phyloP scores from a whole-genome alignment of 2,329 filamentous ascomycete genomes.

The Onygenales sp. region DNA sequence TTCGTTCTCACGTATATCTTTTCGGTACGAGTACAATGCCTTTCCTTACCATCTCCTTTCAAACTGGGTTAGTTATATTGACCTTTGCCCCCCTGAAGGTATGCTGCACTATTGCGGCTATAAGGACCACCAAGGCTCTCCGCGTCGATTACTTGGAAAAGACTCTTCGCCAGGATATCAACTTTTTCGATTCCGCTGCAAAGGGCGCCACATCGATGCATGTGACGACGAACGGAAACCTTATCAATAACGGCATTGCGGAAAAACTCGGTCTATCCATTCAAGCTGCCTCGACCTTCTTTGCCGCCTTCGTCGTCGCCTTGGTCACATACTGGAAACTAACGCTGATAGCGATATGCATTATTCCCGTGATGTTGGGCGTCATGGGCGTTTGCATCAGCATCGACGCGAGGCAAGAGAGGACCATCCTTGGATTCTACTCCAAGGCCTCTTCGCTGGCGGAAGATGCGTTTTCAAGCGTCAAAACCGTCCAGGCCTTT shows the following conservation, averaged over 20 bases:
- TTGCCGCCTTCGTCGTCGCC: slow-evolving; percentile 32
- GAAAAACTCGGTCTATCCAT: slow-evolving; percentile 29
- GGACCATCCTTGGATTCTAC: slow-evolving; percentile 27
- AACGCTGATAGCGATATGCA: slow-evolving; percentile 35
- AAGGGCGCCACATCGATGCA: slow-evolving; percentile 3
- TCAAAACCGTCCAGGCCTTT: slow-evolving; percentile 41
- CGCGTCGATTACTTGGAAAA: slow-evolving; percentile 2
- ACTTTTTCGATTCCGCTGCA: slow-evolving; percentile 1
- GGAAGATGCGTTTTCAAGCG: slow-evolving; percentile 39
- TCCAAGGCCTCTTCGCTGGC: slow-evolving; percentile 37
- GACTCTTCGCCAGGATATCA: slow-evolving; percentile 3
- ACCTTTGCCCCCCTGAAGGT: neutral
- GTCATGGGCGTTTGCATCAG: slow-evolving; percentile 16
- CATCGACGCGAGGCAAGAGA: slow-evolving; percentile 16
- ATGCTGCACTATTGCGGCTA: neutral
- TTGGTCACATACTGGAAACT: slow-evolving; percentile 35
- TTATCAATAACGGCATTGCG: slow-evolving; percentile 30
- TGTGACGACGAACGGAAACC: slow-evolving; percentile 22
- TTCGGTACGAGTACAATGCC: neutral
- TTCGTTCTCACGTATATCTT: slow-evolving; percentile 2
- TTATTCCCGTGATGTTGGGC: slow-evolving; percentile 35
- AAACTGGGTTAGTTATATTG: neutral
- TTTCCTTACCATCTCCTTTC: neutral
- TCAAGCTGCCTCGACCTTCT: slow-evolving; percentile 28
- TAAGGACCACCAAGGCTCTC: slow-evolving; percentile 1